Percentiles rank a stretch among this genome's conserved stretches.
These are phyloP conservation scores for Suillus alpinus DNA, from an alignment of 768 basidiomycete genomes.

Conservation along the genomic window DNA sequence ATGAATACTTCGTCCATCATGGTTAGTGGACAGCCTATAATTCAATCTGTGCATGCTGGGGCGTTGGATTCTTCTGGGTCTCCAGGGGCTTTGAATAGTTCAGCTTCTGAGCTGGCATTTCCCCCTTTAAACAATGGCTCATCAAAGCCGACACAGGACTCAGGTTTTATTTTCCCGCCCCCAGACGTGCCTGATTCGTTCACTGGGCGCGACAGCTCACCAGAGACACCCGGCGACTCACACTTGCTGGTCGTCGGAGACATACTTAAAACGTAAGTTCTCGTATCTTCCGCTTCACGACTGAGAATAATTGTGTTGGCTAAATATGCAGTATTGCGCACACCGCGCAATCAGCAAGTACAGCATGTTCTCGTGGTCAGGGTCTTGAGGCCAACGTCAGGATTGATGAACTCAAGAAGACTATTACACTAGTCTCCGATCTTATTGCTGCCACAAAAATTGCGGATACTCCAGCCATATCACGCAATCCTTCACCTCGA, in stretches of 20 bases:
- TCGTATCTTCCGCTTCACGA: background rate
- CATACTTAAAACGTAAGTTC: constrained; percentile 53
- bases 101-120: constrained; percentile 25
- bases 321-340: constrained; percentile 50
- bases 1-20: constrained; percentile 10
- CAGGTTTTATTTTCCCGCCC: constrained; percentile 23
- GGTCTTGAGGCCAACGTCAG: constrained; percentile 46
- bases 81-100: constrained; percentile 17
- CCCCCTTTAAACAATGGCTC: constrained; percentile 15
- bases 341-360: constrained; percentile 56
- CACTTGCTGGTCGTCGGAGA: constrained; percentile 50
- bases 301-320: constrained; percentile 6
- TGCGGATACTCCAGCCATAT: constrained; percentile 30
- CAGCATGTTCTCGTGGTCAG: constrained; percentile 46
- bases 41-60: constrained; percentile 9
- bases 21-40: background rate
- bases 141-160: constrained; percentile 14
- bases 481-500: constrained; percentile 30
- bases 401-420: constrained; percentile 55
- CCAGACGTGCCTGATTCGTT: constrained; percentile 22
- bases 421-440: constrained; percentile 51
- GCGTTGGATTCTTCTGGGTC: constrained; percentile 14
- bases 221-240: constrained; percentile 38
- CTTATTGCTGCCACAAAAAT: constrained; percentile 48
- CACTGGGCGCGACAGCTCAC: constrained; percentile 15